Base-by-base conservation (phyloP, 2,329 filamentous ascomycete species). In the Raffaelea ambrosiae region DNA sequence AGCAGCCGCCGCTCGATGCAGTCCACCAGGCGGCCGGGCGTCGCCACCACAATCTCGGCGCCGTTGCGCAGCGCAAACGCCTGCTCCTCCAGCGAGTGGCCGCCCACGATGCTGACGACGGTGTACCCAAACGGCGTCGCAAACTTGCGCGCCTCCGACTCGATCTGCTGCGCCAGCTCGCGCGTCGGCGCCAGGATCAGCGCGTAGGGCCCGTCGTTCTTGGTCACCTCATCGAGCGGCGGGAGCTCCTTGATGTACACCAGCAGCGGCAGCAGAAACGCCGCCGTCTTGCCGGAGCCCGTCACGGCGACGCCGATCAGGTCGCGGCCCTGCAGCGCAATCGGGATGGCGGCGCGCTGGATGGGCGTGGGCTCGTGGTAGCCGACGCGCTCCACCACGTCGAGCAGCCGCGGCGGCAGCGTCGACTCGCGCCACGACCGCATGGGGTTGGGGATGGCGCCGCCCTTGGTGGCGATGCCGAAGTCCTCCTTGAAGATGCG, bases 401-500 rank as follows among this genome's bases (percentile, higher is more conserved):
- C 79, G 52, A 97, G 75, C 45, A 98, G 67, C 2, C 81, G 76
- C 51, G 78, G 75, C 3, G 93, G 90, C 36, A 98, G 73, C 5
- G 75, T 76, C 3, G 90, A 95, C 65, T 98, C 93, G 42, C 77
- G 63, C 93, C 93, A 98, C 57, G 76, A 88, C 44, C 93, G 88
- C 90, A 98, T 97, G 1, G 93, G 93, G 59, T 97, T 91, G 1
- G 93, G 93, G 48, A 97, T 88, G 22, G 77, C 76, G 40, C 91
- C 91, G 49, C 93, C 93, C 65, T 95, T 97, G 9, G 89, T 96
- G 38, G 84, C 77, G 62, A 98, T 98, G 58, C 93, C 94, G 70
- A 95, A 97, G 66, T 98, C 90, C 65, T 97, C 93, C 68, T 97
- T 98, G 81, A 98, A 96, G 58, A 98, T 97, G 62, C 93, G 87